phyloP scores from a whole-genome alignment of 2,329 filamentous ascomycete species.

The Fusarium sp. region DNA sequence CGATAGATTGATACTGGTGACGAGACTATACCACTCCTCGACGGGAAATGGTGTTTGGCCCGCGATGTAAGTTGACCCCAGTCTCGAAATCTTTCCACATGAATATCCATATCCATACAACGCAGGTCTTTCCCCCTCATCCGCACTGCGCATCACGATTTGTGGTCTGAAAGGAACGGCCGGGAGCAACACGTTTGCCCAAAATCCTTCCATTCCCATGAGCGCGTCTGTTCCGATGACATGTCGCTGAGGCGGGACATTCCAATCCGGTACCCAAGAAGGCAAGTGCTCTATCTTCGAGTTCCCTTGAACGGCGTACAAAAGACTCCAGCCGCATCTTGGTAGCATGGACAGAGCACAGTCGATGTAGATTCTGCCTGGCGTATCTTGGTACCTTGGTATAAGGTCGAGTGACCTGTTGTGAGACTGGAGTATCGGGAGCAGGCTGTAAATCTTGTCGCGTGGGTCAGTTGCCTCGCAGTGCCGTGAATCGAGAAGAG shows the following conservation, averaged over 20 bases:
- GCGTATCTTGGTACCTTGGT: not conserved
- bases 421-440: not conserved
- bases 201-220: not conserved
- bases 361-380: not conserved
- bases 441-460: not conserved
- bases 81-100: not conserved
- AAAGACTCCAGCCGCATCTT: not conserved
- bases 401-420: accelerated
- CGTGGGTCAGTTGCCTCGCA: not conserved
- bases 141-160: accelerated
- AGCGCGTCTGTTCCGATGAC: not conserved
- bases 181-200: accelerated
- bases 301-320: not conserved
- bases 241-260: not conserved
- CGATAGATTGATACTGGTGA: not conserved
- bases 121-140: accelerated
- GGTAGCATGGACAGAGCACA: not conserved
- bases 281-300: accelerated
- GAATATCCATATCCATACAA: not conserved
- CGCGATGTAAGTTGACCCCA: not conserved
- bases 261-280: not conserved
- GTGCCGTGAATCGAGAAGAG: not conserved
- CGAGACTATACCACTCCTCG: not conserved
- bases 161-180: not conserved
- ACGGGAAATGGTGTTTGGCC: not conserved